Percentiles rank a stretch among this genome's conserved stretches.
These are phyloP conservation scores for Eucalyptus pauciflora DNA, from an alignment of 345 rosid genomes.

Conservation along the genomic window DNA sequence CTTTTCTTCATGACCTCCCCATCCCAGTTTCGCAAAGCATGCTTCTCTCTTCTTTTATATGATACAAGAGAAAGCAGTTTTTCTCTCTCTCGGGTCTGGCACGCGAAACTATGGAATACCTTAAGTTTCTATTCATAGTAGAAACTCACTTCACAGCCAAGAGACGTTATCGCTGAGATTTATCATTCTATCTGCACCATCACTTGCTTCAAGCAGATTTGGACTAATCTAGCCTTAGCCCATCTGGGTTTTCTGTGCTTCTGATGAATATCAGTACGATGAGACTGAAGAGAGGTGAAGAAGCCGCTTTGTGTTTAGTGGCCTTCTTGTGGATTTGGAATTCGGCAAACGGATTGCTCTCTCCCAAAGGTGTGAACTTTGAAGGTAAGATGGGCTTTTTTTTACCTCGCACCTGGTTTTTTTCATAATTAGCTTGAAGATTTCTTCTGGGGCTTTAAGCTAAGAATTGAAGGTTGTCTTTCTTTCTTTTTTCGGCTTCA, in stretches of 20 bases:
- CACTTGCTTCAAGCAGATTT: background rate
- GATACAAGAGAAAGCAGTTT: background rate
- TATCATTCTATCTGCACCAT: background rate
- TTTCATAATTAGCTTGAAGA: background rate
- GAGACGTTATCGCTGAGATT: background rate
- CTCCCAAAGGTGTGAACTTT: slow-evolving; percentile 13
- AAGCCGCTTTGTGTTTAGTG: slow-evolving; percentile 8
- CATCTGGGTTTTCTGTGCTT: slow-evolving; percentile 6
- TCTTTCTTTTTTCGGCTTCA: background rate
- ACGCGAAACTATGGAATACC: background rate
- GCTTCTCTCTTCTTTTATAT: background rate
- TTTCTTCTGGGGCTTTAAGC: background rate
- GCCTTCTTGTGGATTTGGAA: slow-evolving; percentile 16
- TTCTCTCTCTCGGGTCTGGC: background rate
- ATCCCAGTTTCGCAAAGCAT: background rate
- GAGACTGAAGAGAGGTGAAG: slow-evolving; percentile 12
- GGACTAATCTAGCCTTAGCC: slow-evolving; percentile 3
- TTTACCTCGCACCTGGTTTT: background rate
- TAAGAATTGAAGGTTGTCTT: background rate
- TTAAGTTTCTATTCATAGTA: background rate
- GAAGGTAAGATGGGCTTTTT: background rate
- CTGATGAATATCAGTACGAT: slow-evolving; percentile 11
- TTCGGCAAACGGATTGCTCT: slow-evolving; percentile 8
- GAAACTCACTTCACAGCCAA: background rate
- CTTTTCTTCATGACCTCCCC: background rate